Evolutionary conservation across 169 alveolate species (phyloP).

Genomic region (Cryptosporidium canis): DNA sequence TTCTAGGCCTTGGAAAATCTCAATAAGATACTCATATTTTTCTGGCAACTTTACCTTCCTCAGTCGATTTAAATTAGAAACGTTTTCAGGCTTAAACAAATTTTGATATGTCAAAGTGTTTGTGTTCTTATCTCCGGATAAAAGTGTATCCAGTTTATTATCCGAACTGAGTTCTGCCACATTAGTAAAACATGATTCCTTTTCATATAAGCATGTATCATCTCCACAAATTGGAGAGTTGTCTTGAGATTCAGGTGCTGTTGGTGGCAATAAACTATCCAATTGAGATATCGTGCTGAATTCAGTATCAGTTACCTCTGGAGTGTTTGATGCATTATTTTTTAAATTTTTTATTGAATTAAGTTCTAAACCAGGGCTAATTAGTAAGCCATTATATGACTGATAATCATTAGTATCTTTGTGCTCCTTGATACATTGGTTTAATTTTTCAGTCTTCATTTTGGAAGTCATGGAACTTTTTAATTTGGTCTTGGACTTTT

Average conservation of each 20-base stretch:
- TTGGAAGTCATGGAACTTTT: neutral
- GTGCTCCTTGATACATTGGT: neutral
- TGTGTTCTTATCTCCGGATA: neutral
- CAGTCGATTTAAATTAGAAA: neutral
- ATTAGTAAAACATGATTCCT: neutral
- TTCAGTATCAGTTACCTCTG: neutral
- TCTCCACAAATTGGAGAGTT: slow-evolving; percentile 23
- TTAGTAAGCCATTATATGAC: neutral
- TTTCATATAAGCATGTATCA: neutral
- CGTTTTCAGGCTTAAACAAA: neutral
- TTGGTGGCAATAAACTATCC: slow-evolving; percentile 46
- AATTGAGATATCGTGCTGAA: neutral
- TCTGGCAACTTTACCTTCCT: slow-evolving; percentile 2
- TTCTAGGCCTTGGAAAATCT: slow-evolving; percentile 54
- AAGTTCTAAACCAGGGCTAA: neutral
- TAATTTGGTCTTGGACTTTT: slow-evolving; percentile 18
- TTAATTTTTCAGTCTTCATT: neutral
- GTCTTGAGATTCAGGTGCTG: slow-evolving; percentile 65
- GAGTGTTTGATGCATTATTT: neutral
- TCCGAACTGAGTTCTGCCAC: neutral
- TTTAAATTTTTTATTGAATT: neutral
- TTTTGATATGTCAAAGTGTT: neutral
- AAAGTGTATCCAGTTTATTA: neutral
- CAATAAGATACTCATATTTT: slow-evolving; percentile 43
- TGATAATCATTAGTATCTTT: neutral